These are phyloP conservation scores for Funneliformis caledonium DNA, from an alignment of 371 early-diverging fungal species.

Conservation along the genomic window DNA sequence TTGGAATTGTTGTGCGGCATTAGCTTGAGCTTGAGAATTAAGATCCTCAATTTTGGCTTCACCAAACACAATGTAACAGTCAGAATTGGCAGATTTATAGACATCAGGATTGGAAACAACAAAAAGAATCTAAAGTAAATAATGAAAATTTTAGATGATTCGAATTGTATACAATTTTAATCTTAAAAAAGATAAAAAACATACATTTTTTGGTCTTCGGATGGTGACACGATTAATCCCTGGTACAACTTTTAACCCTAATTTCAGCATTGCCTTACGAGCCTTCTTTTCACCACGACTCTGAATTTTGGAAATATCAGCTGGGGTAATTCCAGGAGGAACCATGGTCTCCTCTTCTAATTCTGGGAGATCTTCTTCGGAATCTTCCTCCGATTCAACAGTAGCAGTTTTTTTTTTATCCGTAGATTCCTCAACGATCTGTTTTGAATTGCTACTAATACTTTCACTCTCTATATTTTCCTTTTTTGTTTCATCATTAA, in stretches of 20 bases:
- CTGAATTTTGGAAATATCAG: constrained; percentile 56
- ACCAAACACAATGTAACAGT: constrained; percentile 97
- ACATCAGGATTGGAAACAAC: constrained; percentile 92
- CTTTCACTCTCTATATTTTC: neutral
- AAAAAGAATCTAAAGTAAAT: constrained; percentile 68
- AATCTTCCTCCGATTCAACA: constrained; percentile 39
- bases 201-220: constrained; percentile 81
- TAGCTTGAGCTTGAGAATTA: constrained; percentile 73
- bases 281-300: constrained; percentile 94
- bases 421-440: neutral
- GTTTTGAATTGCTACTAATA: too few species aligned
- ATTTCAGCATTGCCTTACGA: constrained; percentile 92
- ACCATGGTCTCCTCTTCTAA: constrained; percentile 28
- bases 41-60: constrained; percentile 91
- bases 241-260: constrained; percentile 86
- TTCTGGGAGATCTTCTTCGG: constrained; percentile 37
- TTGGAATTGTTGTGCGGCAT: constrained; percentile 67
- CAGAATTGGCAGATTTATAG: constrained; percentile 86
- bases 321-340: neutral
- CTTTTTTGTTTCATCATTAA: neutral
- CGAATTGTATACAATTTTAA: constrained; percentile 4
- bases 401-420: constrained; percentile 5
- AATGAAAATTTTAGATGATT: constrained; percentile 18
- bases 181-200: constrained; percentile 38
- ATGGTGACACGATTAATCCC: constrained; percentile 93